These are phyloP conservation scores for Thuidium tamariscinum DNA, from an alignment of 225 moss, liverwort and hornwort species.

Conservation along the genomic window DNA sequence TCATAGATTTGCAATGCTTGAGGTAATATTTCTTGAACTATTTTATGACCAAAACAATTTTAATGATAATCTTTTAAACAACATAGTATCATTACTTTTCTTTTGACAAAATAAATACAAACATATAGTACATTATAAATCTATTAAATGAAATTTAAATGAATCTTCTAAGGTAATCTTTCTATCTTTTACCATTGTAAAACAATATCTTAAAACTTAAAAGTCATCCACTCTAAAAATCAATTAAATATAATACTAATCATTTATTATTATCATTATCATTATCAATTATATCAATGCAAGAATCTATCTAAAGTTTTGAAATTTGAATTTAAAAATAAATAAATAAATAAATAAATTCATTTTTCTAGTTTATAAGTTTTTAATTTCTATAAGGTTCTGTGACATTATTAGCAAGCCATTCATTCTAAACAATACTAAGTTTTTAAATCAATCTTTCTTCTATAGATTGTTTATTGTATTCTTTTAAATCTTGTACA, in stretches of 20 bases:
- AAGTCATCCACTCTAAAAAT: neutral
- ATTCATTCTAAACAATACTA: neutral
- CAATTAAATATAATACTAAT: neutral
- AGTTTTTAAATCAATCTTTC: too few relatives aligned
- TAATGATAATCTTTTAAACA: neutral
- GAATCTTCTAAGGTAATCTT: neutral
- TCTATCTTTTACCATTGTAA: rapidly evolving
- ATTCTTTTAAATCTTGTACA: neutral
- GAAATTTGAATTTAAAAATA: neutral
- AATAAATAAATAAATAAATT: neutral
- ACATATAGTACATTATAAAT: neutral
- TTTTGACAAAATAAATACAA: too few relatives aligned
- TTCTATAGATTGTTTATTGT: neutral
- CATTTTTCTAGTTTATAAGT: neutral
- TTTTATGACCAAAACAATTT: neutral
- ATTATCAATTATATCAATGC: neutral
- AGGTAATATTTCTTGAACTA: neutral
- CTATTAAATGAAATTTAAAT: neutral
- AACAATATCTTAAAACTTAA: neutral
- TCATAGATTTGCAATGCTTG: too few relatives aligned
- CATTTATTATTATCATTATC: rapidly evolving
- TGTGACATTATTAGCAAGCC: rapidly evolving
- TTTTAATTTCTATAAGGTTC: neutral
- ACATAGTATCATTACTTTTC: too few relatives aligned
- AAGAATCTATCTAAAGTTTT: neutral